Evolutionary conservation across 139 green algal genomes (phyloP).

Genomic region (Chlorella sp.): DNA sequence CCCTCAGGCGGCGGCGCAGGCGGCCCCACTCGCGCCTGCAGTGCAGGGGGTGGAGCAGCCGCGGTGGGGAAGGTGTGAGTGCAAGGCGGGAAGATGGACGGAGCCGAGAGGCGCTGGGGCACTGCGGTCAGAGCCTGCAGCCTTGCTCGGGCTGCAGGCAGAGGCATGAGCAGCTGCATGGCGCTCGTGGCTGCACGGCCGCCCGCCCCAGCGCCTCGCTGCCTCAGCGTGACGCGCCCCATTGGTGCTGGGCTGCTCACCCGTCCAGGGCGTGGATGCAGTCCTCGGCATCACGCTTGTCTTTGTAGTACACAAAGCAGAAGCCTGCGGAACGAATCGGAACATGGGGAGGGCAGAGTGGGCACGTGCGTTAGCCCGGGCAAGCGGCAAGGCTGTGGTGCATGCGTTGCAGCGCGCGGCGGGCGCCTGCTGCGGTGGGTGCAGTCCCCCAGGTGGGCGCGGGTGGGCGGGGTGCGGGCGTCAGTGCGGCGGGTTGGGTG

Average conservation of each 20-base stretch:
- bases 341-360: background rate
- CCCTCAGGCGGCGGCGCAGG: conserved; percentile 57
- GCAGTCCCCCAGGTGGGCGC: no score
- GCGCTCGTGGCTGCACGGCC: background rate
- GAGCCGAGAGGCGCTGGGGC: no score
- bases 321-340: conserved; percentile 41
- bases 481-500: no score
- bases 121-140: no score
- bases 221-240: background rate
- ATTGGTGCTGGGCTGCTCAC: conserved; percentile 26
- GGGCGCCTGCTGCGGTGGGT: no score
- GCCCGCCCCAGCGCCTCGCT: background rate
- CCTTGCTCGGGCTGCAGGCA: background rate
- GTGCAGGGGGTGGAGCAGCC: background rate
- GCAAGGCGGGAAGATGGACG: background rate
- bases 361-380: no score
- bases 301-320: conserved; percentile 74
- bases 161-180: no score
- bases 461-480: no score
- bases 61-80: no score
- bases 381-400: no score
- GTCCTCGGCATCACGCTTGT: conserved; percentile 68
- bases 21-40: conserved; percentile 71
- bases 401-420: no score
- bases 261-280: conserved; percentile 67